Evolutionary conservation across 768 basidiomycete genomes (phyloP).

Genomic region (Lentinula edodes): DNA sequence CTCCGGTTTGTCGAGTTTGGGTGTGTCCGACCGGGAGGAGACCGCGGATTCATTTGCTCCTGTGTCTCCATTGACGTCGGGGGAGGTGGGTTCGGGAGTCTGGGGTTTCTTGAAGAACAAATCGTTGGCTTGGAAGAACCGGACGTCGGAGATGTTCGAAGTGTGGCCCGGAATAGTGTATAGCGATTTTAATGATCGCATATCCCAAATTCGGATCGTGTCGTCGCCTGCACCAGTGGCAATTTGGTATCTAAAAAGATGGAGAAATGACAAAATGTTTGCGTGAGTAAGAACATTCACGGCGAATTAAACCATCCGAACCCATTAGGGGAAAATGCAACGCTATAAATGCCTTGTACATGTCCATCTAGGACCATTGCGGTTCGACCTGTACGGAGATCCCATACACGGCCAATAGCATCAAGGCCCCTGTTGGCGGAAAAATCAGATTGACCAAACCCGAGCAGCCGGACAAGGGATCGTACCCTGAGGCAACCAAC

Average conservation of each 20-base stretch:
- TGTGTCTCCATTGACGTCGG: constrained; percentile 30
- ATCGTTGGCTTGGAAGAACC: constrained; percentile 80
- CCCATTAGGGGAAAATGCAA: constrained; percentile 96
- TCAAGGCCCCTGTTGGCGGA: constrained; percentile 73
- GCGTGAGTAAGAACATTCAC: constrained; percentile 1
- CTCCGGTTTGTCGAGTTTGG: constrained; percentile 3
- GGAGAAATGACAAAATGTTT: constrained; percentile 7
- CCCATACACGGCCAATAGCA: constrained; percentile 97
- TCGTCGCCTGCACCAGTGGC: constrained; percentile 97
- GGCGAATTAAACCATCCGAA: constrained; percentile 34
- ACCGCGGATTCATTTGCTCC: constrained; percentile 39
- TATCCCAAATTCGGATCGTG: constrained; percentile 98
- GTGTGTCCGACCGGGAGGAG: constrained; percentile 5
- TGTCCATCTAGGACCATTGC: constrained; percentile 99
- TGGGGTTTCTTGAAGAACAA: constrained; percentile 36
- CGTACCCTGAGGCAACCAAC: constrained; percentile 87
- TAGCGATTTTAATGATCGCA: constrained; percentile 86
- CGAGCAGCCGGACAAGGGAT: background rate
- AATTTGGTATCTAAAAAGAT: constrained; percentile 75
- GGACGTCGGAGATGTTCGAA: constrained; percentile 91
- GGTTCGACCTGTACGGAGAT: constrained; percentile 88
- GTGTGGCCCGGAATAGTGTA: constrained; percentile 97
- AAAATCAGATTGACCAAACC: background rate
- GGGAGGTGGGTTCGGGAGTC: constrained; percentile 20
- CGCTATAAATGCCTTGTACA: constrained; percentile 84